phyloP scores from a whole-genome alignment of 768 basidiomycete genomes.

The Mycena crocata region DNA sequence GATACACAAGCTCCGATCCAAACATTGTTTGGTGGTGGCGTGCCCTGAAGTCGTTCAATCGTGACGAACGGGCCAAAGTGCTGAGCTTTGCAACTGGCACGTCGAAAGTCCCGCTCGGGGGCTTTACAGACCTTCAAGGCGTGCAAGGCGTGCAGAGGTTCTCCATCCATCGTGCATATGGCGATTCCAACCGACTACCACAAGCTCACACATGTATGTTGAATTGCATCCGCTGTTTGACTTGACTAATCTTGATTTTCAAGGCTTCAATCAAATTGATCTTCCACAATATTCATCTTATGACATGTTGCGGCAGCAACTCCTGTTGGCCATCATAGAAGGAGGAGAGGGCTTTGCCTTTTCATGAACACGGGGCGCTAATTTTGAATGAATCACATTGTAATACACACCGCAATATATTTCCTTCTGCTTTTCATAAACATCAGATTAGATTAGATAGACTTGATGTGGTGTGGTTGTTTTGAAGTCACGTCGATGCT shows the following conservation, averaged over 20 bases:
- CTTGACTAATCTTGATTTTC: slow-evolving; percentile 26
- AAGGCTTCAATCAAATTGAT: slow-evolving; percentile 95
- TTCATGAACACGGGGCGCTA: slow-evolving; percentile 25
- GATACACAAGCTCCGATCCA: slow-evolving; percentile 89
- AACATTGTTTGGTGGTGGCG: slow-evolving; percentile 99
- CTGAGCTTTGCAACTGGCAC: slow-evolving; percentile 96
- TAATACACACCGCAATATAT: slow-evolving; percentile 29
- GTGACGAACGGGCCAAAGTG: slow-evolving; percentile 96
- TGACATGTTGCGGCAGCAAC: slow-evolving; percentile 92
- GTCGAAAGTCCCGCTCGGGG: slow-evolving; percentile 92
- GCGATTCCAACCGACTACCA: slow-evolving; percentile 84
- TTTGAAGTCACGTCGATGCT: no score
- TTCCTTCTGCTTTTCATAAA: no score
- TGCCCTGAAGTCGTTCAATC: slow-evolving; percentile 95
- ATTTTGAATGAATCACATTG: slow-evolving; percentile 29
- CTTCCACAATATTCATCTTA: slow-evolving; percentile 96
- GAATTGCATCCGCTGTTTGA: slow-evolving; percentile 1
- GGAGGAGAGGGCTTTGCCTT: slow-evolving; percentile 93
- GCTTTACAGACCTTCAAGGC: slow-evolving; percentile 95
- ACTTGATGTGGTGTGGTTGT: no score
- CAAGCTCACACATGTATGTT: slow-evolving; percentile 90
- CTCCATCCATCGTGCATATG: slow-evolving; percentile 95
- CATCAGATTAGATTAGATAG: no score
- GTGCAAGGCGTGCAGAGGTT: slow-evolving; percentile 95
- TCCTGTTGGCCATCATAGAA: slow-evolving; percentile 94